Conservation (phyloP, 2,329 filamentous ascomycete genomes). For the Colletotrichum abscissum region DNA sequence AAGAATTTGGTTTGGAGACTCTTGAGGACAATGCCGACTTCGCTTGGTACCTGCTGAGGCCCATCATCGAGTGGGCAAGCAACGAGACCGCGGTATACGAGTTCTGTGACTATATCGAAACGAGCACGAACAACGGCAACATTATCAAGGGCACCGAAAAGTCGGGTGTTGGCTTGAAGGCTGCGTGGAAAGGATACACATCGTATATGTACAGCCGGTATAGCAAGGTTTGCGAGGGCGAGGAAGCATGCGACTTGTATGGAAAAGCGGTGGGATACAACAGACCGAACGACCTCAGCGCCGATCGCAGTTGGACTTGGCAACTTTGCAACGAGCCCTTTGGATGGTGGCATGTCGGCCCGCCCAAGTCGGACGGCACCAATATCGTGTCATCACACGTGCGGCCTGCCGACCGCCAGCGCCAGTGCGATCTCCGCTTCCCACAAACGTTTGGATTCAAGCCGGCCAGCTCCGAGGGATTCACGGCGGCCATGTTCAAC, state of each 20-base stretch:
- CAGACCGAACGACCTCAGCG: neutral
- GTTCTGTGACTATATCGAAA: conserved; percentile 23
- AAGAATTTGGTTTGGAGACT: conserved; percentile 18
- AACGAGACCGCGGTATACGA: neutral
- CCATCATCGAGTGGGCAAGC: conserved; percentile 13
- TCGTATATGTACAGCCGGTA: neutral
- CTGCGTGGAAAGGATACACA: conserved; percentile 10
- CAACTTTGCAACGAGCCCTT: conserved; percentile 34
- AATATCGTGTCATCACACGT: conserved; percentile 24
- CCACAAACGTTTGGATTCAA: conserved; percentile 12
- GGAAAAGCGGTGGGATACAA: neutral
- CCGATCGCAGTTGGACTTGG: conserved; percentile 18
- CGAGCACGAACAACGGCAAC: conserved; percentile 1
- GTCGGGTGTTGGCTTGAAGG: conserved; percentile 6
- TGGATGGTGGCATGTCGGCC: conserved; percentile 27
- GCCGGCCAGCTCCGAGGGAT: conserved; percentile 18
- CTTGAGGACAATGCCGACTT: conserved; percentile 25
- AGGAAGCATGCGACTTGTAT: conserved; percentile 2
- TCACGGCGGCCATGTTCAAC: conserved; percentile 27
- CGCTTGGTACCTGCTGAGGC: conserved; percentile 2
- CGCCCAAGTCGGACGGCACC: conserved; percentile 22
- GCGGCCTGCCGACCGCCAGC: neutral
- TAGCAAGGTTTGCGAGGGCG: neutral
- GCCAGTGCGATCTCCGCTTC: conserved; percentile 16
- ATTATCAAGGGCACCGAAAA: neutral